These are phyloP conservation scores for Cyberlindnera mrakii DNA, from an alignment of 805 yeast species.

Conservation along the genomic window DNA sequence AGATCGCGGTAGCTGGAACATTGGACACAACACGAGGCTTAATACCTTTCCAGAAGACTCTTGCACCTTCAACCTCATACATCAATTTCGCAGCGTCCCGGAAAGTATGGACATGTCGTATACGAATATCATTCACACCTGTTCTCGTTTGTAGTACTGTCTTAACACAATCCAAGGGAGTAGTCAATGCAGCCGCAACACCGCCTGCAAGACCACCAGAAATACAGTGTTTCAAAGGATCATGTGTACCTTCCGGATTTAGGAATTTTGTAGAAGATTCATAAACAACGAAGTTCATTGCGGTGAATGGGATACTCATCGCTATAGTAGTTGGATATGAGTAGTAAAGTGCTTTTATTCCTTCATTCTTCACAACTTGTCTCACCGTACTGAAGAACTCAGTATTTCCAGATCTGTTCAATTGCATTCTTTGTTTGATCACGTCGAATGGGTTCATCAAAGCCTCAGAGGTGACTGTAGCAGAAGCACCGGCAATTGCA, in stretches of 20 bases:
- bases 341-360: slow-evolving; percentile 72
- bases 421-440: slow-evolving; percentile 91
- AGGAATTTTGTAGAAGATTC: slow-evolving; percentile 69
- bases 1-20: slow-evolving; percentile 93
- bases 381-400: slow-evolving; percentile 12
- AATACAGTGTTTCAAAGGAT: slow-evolving; percentile 89
- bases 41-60: slow-evolving; percentile 76
- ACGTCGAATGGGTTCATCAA: slow-evolving; percentile 97
- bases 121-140: slow-evolving; percentile 31
- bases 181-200: slow-evolving; percentile 88
- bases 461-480: slow-evolving; percentile 87
- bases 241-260: slow-evolving; percentile 73
- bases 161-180: slow-evolving; percentile 90
- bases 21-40: slow-evolving; percentile 87
- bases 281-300: slow-evolving; percentile 87
- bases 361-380: slow-evolving; percentile 40
- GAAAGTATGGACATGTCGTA: slow-evolving; percentile 56
- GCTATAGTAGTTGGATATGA: slow-evolving; percentile 94
- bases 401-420: slow-evolving; percentile 13
- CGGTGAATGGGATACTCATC: slow-evolving; percentile 92
- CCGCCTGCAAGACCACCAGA: slow-evolving; percentile 95
- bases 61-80: slow-evolving; percentile 48
- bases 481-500: slow-evolving; percentile 86
- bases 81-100: slow-evolving; percentile 65
- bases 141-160: slow-evolving; percentile 85